Conservation (phyloP, 2,329 filamentous ascomycete species). For the Aspergillus proliferans region DNA sequence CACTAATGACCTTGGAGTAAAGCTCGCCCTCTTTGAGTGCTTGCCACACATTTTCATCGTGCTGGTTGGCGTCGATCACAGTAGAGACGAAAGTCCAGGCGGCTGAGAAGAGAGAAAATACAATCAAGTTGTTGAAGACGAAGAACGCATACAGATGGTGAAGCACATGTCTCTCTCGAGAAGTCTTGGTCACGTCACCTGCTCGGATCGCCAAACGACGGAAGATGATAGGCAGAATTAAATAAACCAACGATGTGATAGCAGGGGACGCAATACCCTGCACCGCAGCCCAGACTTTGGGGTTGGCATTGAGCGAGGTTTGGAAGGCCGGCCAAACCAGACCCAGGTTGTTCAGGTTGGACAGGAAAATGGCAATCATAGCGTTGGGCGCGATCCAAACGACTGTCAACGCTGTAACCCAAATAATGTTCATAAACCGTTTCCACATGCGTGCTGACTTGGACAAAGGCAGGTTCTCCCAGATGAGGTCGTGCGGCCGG, state of each 20-base stretch:
- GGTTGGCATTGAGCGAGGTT: constrained; percentile 55
- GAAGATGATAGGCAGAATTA: constrained; percentile 85
- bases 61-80: constrained; percentile 55
- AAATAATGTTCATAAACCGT: constrained; percentile 72
- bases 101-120: constrained; percentile 87
- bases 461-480: constrained; percentile 79
- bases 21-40: constrained; percentile 61
- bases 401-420: constrained; percentile 73
- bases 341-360: constrained; percentile 76
- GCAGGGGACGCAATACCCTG: constrained; percentile 90
- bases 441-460: constrained; percentile 64
- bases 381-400: constrained; percentile 90
- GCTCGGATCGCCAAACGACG: constrained; percentile 74
- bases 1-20: constrained; percentile 59
- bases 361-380: constrained; percentile 86
- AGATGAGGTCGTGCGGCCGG: constrained; percentile 85
- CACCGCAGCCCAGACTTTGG: constrained; percentile 71
- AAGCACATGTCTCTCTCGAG: constrained; percentile 83
- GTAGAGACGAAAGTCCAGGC: constrained; percentile 66
- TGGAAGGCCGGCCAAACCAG: constrained; percentile 73
- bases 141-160: constrained; percentile 93
- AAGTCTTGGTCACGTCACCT: constrained; percentile 87
- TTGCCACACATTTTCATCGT: constrained; percentile 59
- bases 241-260: constrained; percentile 78
- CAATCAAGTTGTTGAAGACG: constrained; percentile 90